These are phyloP conservation scores for Danielia oregonensis DNA, from an alignment of 805 yeast species.

Conservation along the genomic window DNA sequence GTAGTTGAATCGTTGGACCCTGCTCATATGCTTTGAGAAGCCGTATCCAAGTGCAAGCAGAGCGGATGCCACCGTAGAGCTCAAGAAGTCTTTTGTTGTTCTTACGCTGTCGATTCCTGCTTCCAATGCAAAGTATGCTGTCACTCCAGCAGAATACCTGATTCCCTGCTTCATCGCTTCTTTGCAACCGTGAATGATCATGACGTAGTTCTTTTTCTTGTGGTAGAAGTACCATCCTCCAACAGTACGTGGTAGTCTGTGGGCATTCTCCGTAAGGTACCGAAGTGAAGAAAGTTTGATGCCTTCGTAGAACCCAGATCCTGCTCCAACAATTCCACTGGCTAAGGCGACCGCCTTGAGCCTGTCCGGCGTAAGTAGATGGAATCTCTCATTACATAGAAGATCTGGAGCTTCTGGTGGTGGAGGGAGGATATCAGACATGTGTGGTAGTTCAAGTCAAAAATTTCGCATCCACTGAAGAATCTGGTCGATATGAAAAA, in stretches of 20 bases:
- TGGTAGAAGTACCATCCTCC: slow-evolving; percentile 91
- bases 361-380: slow-evolving; percentile 45
- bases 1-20: slow-evolving; percentile 39
- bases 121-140: slow-evolving; percentile 57
- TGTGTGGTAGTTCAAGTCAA: neutral
- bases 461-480: too few species aligned
- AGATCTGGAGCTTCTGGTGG: neutral
- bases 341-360: slow-evolving; percentile 38
- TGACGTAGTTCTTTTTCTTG: slow-evolving; percentile 74
- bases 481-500: too few species aligned
- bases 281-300: slow-evolving; percentile 51
- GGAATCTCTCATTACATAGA: slow-evolving; percentile 40
- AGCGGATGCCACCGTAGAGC: slow-evolving; percentile 58
- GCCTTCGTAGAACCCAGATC: slow-evolving; percentile 59
- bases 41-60: slow-evolving; percentile 53
- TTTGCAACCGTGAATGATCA: slow-evolving; percentile 52
- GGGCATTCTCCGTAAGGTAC: slow-evolving; percentile 77
- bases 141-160: slow-evolving; percentile 40
- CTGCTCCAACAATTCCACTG: slow-evolving; percentile 41
- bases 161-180: slow-evolving; percentile 41
- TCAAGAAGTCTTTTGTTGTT: slow-evolving; percentile 55
- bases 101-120: slow-evolving; percentile 50
- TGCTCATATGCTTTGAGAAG: slow-evolving; percentile 37
- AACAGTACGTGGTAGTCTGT: slow-evolving; percentile 68
- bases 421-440: neutral